These are phyloP conservation scores for Mucor indicus DNA, from an alignment of 371 early-diverging fungal species.

Conservation along the genomic window DNA sequence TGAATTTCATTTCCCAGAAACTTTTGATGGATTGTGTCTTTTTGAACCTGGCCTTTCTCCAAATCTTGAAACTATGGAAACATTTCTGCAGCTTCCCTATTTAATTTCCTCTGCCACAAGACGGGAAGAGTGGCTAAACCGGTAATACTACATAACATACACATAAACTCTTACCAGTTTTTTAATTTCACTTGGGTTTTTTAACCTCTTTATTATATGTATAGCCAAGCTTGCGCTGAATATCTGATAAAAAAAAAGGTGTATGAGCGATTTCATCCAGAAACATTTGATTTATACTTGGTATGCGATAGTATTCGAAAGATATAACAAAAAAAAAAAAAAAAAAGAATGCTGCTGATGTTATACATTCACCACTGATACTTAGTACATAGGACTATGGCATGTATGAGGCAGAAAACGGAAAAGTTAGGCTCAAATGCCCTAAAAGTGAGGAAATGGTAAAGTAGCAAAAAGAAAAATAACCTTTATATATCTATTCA, in stretches of 20 bases:
- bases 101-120: slow-evolving; percentile 16
- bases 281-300: slow-evolving; percentile 35
- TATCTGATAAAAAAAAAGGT: slow-evolving; percentile 21
- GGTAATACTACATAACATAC: slow-evolving; percentile 8
- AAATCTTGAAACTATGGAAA: slow-evolving; percentile 4
- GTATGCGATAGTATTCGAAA: no score
- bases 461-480: no score
- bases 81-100: slow-evolving; percentile 6
- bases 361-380: no score
- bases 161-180: neutral
- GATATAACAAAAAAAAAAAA: neutral
- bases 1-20: slow-evolving; percentile 32
- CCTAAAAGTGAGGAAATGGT: slow-evolving; percentile 40
- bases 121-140: slow-evolving; percentile 28
- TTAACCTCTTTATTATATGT: no score
- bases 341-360: no score
- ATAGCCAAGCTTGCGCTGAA: slow-evolving; percentile 29
- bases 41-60: slow-evolving; percentile 29
- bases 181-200: no score
- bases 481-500: no score
- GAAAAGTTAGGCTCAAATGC: slow-evolving; percentile 37
- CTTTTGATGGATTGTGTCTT: slow-evolving; percentile 33
- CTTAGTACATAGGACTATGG: slow-evolving; percentile 47
- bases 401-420: slow-evolving; percentile 39
- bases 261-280: slow-evolving; percentile 35